These are phyloP conservation scores for Ophiostoma pallidulum DNA, from an alignment of 2,329 filamentous ascomycete genomes.

Conservation along the genomic window DNA sequence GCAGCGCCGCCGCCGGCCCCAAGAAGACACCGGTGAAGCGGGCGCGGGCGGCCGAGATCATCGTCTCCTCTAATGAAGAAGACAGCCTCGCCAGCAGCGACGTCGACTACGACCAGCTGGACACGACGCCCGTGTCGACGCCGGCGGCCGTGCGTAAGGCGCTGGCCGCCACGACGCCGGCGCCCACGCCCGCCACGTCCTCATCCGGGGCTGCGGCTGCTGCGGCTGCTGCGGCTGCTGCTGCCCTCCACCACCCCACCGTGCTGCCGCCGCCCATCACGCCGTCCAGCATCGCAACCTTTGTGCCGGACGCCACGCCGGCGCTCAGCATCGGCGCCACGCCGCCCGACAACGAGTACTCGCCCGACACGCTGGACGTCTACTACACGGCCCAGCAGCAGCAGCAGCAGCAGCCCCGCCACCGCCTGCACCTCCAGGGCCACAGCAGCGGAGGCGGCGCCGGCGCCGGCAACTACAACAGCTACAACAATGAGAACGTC, in stretches of 20 bases:
- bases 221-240: not conserved
- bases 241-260: too few relatives aligned
- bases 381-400: conserved; percentile 20
- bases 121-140: conserved; percentile 16
- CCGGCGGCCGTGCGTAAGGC: too few relatives aligned
- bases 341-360: conserved; percentile 11
- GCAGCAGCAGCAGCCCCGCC: conserved; percentile 20
- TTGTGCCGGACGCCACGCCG: conserved; percentile 8
- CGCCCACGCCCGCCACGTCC: not conserved
- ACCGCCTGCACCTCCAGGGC: too few relatives aligned
- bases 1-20: not conserved
- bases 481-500: conserved; percentile 19
- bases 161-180: too few relatives aligned
- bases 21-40: conserved; percentile 1
- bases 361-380: conserved; percentile 7
- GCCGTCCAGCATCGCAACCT: conserved; percentile 6
- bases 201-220: too few relatives aligned
- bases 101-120: conserved; percentile 24
- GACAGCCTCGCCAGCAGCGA: conserved; percentile 19
- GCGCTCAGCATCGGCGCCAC: conserved; percentile 11
- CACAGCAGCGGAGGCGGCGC: conserved; percentile 19
- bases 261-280: too few relatives aligned
- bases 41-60: not conserved
- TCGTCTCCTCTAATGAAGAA: conserved; percentile 17
- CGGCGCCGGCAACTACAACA: too few relatives aligned